Evolutionary conservation across 1,284 basidiomycete genomes (phyloP).

Genomic region (Erythrobasidium hasegawianum): DNA sequence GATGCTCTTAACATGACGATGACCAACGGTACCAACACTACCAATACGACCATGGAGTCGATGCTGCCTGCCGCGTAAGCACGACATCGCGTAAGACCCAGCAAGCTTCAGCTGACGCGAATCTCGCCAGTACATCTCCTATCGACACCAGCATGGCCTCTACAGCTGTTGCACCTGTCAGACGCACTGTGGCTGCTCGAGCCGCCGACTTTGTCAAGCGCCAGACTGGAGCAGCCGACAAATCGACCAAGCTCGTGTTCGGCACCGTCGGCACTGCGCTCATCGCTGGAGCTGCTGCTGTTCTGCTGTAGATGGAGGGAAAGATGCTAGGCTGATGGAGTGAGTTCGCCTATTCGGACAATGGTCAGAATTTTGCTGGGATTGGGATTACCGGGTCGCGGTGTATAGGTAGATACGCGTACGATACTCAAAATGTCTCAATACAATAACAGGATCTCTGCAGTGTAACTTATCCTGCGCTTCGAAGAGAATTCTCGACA

Average conservation of each 20-base stretch:
- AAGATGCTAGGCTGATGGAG: too few species aligned
- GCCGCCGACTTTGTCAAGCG: neutral
- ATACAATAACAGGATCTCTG: too few species aligned
- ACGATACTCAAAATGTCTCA: too few species aligned
- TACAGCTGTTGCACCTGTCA: neutral
- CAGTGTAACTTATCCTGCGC: too few species aligned
- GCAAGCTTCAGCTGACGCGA: too few species aligned
- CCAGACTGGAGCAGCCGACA: conserved; percentile 3
- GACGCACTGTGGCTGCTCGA: neutral
- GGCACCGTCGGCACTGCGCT: neutral
- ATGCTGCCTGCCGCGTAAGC: neutral
- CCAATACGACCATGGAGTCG: neutral
- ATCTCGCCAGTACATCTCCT: neutral
- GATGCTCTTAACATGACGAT: neutral
- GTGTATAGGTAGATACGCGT: too few species aligned
- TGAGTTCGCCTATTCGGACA: neutral
- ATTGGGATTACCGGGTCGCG: too few species aligned
- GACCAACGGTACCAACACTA: neutral
- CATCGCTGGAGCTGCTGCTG: neutral
- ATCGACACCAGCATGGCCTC: neutral
- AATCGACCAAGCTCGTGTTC: neutral
- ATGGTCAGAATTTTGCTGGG: neutral
- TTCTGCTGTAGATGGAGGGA: neutral
- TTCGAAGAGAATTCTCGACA: too few species aligned
- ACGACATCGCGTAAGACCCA: too few species aligned